phyloP scores from a whole-genome alignment of 768 basidiomycete genomes.

The Boletus subparvulus region DNA sequence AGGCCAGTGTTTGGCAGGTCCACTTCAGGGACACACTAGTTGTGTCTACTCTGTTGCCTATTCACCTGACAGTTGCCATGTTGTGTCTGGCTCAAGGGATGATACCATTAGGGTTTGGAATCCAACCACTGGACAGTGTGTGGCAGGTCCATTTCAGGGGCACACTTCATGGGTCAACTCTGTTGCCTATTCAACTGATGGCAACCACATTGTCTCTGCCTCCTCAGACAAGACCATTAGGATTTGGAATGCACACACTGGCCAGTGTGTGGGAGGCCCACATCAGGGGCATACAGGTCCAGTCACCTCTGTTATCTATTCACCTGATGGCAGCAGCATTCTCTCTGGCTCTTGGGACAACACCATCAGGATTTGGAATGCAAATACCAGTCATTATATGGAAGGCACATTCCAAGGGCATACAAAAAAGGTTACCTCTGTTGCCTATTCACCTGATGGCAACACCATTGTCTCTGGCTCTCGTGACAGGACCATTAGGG shows the following conservation, averaged over 20 bases:
- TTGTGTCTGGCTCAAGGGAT: slow-evolving; percentile 21
- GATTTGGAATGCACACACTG: slow-evolving; percentile 20
- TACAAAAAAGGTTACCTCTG: neutral
- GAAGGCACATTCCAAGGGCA: slow-evolving; percentile 4
- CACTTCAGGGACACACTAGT: neutral
- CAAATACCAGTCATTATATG: neutral
- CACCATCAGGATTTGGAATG: slow-evolving; percentile 19
- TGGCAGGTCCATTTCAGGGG: slow-evolving; percentile 3
- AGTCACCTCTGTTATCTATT: slow-evolving; percentile 11
- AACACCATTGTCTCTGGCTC: slow-evolving; percentile 13
- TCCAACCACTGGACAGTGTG: slow-evolving; percentile 5
- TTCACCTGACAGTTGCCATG: slow-evolving; percentile 24
- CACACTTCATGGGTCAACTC: slow-evolving; percentile 9
- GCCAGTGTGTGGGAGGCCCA: slow-evolving; percentile 16
- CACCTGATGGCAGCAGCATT: slow-evolving; percentile 17
- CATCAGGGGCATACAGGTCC: slow-evolving; percentile 13
- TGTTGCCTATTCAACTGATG: slow-evolving; percentile 28
- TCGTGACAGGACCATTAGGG: neutral
- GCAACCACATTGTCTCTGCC: slow-evolving; percentile 24
- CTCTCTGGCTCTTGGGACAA: slow-evolving; percentile 18
- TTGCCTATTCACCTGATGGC: slow-evolving; percentile 19
- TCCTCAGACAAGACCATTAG: slow-evolving; percentile 18
- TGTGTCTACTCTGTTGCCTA: slow-evolving; percentile 8
- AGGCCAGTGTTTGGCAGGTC: slow-evolving; percentile 8
- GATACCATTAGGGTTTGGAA: slow-evolving; percentile 22